These are phyloP conservation scores for Colletotrichum filicis DNA, from an alignment of 2,329 filamentous ascomycete species.

Conservation along the genomic window DNA sequence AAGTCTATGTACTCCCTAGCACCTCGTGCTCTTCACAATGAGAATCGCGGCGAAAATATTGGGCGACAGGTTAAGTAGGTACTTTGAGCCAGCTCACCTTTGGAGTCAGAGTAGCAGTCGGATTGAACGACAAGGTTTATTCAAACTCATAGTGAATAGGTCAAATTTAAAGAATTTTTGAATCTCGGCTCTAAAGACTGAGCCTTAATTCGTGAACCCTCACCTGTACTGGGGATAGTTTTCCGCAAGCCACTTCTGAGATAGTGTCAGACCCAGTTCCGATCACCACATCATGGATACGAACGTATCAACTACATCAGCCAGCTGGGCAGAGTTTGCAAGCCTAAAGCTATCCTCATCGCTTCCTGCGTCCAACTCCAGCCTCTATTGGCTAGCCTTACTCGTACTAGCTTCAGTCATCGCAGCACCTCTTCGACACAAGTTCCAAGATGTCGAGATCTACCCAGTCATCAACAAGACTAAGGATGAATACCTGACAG, in stretches of 20 bases:
- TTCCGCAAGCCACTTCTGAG: neutral
- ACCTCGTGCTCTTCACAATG: too few relatives aligned
- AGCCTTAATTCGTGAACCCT: neutral
- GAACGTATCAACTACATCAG: neutral
- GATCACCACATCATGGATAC: neutral
- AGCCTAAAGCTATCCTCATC: neutral
- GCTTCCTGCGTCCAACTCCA: neutral
- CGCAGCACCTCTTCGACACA: neutral
- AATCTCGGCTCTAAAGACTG: too few relatives aligned
- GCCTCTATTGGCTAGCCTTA: neutral
- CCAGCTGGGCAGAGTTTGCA: neutral
- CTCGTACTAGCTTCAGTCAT: neutral
- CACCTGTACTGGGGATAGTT: neutral
- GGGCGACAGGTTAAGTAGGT: neutral
- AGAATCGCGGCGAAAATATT: neutral
- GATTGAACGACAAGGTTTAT: too few relatives aligned
- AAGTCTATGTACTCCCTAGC: neutral
- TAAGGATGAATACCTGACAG: slow-evolving; percentile 13
- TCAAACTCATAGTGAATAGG: too few relatives aligned
- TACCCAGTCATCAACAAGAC: slow-evolving; percentile 20
- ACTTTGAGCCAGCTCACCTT: neutral
- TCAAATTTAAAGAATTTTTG: too few relatives aligned
- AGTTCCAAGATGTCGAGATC: neutral
- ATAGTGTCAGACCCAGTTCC: neutral
- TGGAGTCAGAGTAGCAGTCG: neutral